A percentile compares a stretch with the other conserved stretches of the same genome.
Evolutionary conservation across 1,284 basidiomycete species (phyloP).

Genomic region (Pseudozyma flocculosa): DNA sequence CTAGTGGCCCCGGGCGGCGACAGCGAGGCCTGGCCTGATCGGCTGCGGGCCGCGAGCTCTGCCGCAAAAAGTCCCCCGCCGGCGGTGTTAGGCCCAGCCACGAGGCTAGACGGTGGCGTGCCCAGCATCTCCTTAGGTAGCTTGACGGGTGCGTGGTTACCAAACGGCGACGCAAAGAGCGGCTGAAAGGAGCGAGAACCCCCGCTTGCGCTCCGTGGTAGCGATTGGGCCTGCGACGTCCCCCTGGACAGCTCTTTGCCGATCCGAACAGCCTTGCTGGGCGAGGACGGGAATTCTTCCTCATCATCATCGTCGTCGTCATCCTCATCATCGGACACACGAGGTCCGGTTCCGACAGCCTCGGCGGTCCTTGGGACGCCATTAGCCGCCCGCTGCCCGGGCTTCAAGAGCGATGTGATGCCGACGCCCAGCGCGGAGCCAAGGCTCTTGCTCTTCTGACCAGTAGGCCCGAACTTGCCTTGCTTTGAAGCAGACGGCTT

Average conservation of each 20-base stretch:
- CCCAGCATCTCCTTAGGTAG: neutral
- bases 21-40: no score
- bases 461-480: neutral
- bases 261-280: no score
- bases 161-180: constrained; percentile 21
- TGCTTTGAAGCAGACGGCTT: neutral
- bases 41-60: constrained; percentile 6
- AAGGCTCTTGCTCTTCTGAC: neutral
- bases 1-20: no score
- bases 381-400: neutral
- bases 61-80: constrained; percentile 27
- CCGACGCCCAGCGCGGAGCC: neutral
- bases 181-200: constrained; percentile 10
- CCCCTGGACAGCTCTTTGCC: no score
- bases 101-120: neutral
- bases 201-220: neutral
- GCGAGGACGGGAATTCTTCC: neutral
- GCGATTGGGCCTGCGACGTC: neutral
- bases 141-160: constrained; percentile 5
- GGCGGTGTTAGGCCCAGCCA: no score
- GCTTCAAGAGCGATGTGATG: neutral
- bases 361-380: no score
- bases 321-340: neutral
- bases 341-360: no score
- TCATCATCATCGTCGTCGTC: constrained; percentile 2